phyloP scores from a whole-genome alignment of 768 basidiomycete species.

The Rhodotorula sphaerocarpa region DNA sequence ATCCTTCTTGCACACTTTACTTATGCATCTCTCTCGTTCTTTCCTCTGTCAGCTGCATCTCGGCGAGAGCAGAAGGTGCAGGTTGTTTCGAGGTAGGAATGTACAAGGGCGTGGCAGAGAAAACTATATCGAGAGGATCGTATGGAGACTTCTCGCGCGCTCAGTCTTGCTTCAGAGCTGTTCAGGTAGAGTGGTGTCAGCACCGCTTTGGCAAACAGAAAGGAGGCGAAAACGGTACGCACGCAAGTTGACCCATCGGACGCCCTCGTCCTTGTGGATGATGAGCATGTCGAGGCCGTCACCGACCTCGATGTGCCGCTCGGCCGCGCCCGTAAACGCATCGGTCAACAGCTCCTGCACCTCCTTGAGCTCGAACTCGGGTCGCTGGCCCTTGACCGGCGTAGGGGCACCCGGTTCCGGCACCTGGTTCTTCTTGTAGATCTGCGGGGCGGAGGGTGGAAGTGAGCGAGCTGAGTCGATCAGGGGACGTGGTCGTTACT shows the following conservation, averaged over 20 bases:
- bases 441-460: conserved; percentile 49
- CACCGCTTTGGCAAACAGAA: background rate
- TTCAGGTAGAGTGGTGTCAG: background rate
- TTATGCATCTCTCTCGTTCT: too few relatives aligned
- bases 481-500: conserved; percentile 46
- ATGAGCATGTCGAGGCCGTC: conserved; percentile 65
- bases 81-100: background rate
- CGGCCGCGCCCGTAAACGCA: conserved; percentile 93
- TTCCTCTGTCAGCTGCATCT: too few relatives aligned
- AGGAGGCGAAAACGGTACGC: too few relatives aligned
- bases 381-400: conserved; percentile 47
- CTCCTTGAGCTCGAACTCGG: conserved; percentile 67
- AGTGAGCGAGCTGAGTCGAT: background rate
- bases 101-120: too few relatives aligned
- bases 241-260: conserved; percentile 17
- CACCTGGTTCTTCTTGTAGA: conserved; percentile 94
- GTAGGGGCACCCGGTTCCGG: conserved; percentile 63
- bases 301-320: conserved; percentile 98
- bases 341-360: conserved; percentile 85
- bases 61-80: conserved; percentile 1
- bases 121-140: too few relatives aligned
- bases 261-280: conserved; percentile 16
- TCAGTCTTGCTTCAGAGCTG: conserved; percentile 1
- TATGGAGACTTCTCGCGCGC: too few relatives aligned
- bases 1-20: too few relatives aligned